Evolutionary conservation across 164 flowering plant genomes (phyloP), one percentile per base, ranked within the genome.

Genomic region (Vitis riparia): DNA sequence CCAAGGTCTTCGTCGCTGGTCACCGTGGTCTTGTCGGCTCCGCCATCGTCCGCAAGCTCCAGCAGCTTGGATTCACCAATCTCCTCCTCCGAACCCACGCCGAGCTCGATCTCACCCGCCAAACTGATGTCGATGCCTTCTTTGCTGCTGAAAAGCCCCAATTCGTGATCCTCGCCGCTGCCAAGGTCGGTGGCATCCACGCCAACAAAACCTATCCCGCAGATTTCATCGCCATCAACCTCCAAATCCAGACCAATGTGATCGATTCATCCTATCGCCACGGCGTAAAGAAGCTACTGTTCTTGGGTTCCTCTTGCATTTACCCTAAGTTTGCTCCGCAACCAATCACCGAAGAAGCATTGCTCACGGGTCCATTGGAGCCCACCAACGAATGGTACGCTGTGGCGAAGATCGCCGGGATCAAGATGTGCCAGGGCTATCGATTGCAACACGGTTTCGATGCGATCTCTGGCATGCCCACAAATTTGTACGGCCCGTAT

Each of bases 381-480:
- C 97, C 97, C 16, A 93, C 98, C 10, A 94, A 94, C 58, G 97
- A 94, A 47, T 89, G 93, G 94, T 94, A 92, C 48, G 97, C 98
- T 0, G 71, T 94, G 2, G 97, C 98, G 0, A 94, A 94, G 82
- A 91, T 94, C 49, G 87, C 97, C 1, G 97, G 97, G 15, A 94
- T 94, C 71, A 94, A 94, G 62, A 92, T 86, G 91, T 92, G 97
- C 76, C 92, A 92, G 47, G 98, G 91, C 0, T 93, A 87, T 50
- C 73, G 92, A 16, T 65, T 91, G 48, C 98, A 91, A 73, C 82
- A 82, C 76, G 60, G 70, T 17, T 88, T 84, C 82, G 89, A 93
- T 68, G 96, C 97, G 1, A 85, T 93, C 32, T 91, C 97, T 0
- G 92, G 80, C 0, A 90, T 90, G 95, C 97, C 98, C 15, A 94